These are phyloP conservation scores for Rhizophora mangle DNA, from an alignment of 345 rosid genomes.

Conservation along the genomic window DNA sequence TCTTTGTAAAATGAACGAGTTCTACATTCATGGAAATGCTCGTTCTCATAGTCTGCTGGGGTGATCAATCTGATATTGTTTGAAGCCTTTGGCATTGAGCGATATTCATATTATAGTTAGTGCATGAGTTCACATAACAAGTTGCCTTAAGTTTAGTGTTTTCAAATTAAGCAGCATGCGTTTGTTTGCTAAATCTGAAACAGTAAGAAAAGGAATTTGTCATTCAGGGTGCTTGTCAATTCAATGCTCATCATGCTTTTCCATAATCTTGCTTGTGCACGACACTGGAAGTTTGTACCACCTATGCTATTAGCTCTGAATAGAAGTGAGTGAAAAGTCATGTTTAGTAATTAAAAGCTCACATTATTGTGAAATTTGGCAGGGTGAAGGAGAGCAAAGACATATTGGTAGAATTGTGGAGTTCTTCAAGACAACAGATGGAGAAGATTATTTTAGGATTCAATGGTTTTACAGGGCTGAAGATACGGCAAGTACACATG, in stretches of 20 bases:
- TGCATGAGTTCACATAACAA: no score
- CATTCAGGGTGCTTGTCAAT: neutral
- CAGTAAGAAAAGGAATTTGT: no score
- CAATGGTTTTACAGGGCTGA: constrained; percentile 94
- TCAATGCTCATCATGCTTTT: neutral
- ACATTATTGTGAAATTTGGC: constrained; percentile 23
- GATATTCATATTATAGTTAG: neutral
- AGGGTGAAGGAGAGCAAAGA: constrained; percentile 62
- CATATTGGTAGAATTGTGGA: constrained; percentile 77
- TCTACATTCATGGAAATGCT: constrained; percentile 2
- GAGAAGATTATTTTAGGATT: constrained; percentile 74
- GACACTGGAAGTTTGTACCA: neutral
- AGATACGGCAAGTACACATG: constrained; percentile 64
- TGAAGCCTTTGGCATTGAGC: neutral
- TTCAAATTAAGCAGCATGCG: no score
- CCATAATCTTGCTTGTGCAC: neutral
- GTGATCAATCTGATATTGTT: neutral
- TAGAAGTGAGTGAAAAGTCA: neutral
- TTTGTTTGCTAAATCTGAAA: no score
- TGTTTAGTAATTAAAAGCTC: constrained; percentile 6
- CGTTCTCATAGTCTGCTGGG: neutral
- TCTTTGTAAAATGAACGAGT: neutral
- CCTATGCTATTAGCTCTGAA: neutral
- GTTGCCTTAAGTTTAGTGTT: no score
- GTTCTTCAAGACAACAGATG: constrained; percentile 69